Percentiles rank a stretch among this genome's conserved stretches.
phyloP scores from a whole-genome alignment of 2,329 filamentous ascomycete species.

The Clonostachys rosea region DNA sequence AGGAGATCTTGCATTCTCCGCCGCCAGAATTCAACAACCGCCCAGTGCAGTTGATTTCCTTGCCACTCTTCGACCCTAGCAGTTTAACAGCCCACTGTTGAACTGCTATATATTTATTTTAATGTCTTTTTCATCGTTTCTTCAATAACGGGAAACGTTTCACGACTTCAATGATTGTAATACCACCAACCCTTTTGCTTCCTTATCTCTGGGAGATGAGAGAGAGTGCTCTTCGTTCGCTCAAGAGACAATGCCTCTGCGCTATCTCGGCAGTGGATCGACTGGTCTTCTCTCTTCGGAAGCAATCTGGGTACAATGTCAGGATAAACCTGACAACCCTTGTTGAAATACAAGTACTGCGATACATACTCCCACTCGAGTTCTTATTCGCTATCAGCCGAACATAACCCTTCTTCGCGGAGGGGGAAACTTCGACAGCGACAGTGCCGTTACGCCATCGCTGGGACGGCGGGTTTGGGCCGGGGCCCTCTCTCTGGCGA shows the following conservation, averaged over 20 bases:
- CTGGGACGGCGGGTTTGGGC: slow-evolving; percentile 48
- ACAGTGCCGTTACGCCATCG: slow-evolving; percentile 53
- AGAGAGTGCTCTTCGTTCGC: background rate
- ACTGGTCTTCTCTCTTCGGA: slow-evolving; percentile 12
- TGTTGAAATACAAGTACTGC: too few relatives aligned
- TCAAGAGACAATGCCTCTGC: slow-evolving; percentile 45
- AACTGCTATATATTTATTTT: slow-evolving; percentile 10
- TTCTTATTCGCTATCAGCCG: slow-evolving; percentile 39
- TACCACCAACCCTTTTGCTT: too few relatives aligned
- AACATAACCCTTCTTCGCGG: slow-evolving; percentile 8
- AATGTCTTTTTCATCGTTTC: background rate
- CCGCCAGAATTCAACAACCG: too few relatives aligned
- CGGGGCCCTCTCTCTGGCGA: slow-evolving; percentile 36
- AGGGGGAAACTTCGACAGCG: slow-evolving; percentile 38
- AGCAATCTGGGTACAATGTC: background rate
- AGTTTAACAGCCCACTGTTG: slow-evolving; percentile 6
- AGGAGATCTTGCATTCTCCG: too few relatives aligned
- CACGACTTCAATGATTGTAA: too few relatives aligned
- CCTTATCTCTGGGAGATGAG: too few relatives aligned
- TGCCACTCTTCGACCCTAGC: background rate
- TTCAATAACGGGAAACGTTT: too few relatives aligned
- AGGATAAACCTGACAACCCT: slow-evolving; percentile 16
- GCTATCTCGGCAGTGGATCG: slow-evolving; percentile 28
- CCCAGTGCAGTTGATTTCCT: too few relatives aligned
- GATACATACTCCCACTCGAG: slow-evolving; percentile 33